phyloP scores from a whole-genome alignment of 1,284 basidiomycete species.

The Leccinum griseonigrum region DNA sequence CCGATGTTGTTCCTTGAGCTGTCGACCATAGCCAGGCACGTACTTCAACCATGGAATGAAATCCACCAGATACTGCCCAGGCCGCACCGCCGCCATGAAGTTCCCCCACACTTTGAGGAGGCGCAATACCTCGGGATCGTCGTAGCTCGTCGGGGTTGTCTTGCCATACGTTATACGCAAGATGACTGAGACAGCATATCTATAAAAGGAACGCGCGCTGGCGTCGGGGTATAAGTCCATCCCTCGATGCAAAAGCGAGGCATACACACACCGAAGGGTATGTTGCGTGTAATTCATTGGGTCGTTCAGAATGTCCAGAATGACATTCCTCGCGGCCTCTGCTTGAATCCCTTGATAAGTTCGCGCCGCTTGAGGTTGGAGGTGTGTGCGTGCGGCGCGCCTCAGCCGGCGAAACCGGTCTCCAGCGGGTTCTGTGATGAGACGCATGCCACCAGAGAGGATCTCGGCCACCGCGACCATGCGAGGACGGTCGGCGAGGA shows the following conservation, averaged over 20 bases:
- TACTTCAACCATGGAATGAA: constrained; percentile 50
- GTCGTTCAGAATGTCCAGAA: constrained; percentile 38
- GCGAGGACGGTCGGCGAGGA: constrained; percentile 30
- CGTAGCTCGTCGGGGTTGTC: constrained; percentile 42
- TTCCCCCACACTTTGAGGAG: constrained; percentile 48
- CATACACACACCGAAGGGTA: constrained; percentile 24
- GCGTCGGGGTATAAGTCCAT: background rate
- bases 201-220: constrained; percentile 18
- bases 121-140: constrained; percentile 55
- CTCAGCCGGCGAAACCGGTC: constrained; percentile 27
- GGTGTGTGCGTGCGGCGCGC: constrained; percentile 35
- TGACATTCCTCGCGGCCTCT: constrained; percentile 31
- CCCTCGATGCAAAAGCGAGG: background rate
- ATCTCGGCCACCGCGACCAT: constrained; percentile 27
- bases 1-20: constrained; percentile 38
- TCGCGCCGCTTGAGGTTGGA: constrained; percentile 35
- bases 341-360: constrained; percentile 36
- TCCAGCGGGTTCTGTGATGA: constrained; percentile 20
- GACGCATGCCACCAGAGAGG: constrained; percentile 23
- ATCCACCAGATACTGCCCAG: constrained; percentile 58
- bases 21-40: constrained; percentile 14
- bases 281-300: constrained; percentile 36
- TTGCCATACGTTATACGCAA: constrained; percentile 66
- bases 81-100: constrained; percentile 47
- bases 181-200: constrained; percentile 61